Evolutionary conservation across 2,329 filamentous ascomycete genomes (phyloP), one percentile per base, ranked within the genome.

Genomic region (Ceratocystis lukuohia): DNA sequence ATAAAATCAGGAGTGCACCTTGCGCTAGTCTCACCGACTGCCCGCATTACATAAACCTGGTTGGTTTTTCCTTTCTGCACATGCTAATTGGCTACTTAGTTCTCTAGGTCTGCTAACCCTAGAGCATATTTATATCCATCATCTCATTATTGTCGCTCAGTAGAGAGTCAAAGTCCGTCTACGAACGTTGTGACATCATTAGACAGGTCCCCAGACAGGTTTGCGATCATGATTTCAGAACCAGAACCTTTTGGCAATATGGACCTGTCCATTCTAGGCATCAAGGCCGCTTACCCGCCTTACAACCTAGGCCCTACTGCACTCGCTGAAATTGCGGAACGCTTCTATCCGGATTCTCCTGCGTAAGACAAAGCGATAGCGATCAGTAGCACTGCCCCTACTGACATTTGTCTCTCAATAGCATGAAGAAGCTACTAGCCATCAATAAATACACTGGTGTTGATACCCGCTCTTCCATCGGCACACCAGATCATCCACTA

Each of bases 361-460:
- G 80, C 84, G 84, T 85, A 76, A 73, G 83, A 76, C 44, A 66
- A 30, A 30, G 28, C 37, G 5, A 28, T 17, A n/a, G 15, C 44
- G 20, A 50, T 17, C 5, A 17, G 20, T 3, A 15, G n/a, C n/a
- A 6, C 57, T 6, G 10, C 20, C 22, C 61, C 15, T 10, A 22
- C 22, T 20, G 6, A 62, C 41, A 57, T 30, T 30, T n/a, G 20
- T 22, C 41, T 44, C 22, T 46, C 22, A 45, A 15, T 69, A 87
- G 83, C 44, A 84, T 87, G 80, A 77, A 78, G 68, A 87, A 87
- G 72, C 80, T 87, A 30, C 78, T 84, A 65, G 76, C 79, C 17
- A 86, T 87, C 72, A 88, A 87, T 74, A 77, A 79, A 66, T 86
- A 79, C 70, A 88, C 85, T 1, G 85, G 85, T 68, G 87, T 87